Evolutionary conservation across 1,139 yeast genomes (phyloP).

Genomic region (Ogataea hybrid): DNA sequence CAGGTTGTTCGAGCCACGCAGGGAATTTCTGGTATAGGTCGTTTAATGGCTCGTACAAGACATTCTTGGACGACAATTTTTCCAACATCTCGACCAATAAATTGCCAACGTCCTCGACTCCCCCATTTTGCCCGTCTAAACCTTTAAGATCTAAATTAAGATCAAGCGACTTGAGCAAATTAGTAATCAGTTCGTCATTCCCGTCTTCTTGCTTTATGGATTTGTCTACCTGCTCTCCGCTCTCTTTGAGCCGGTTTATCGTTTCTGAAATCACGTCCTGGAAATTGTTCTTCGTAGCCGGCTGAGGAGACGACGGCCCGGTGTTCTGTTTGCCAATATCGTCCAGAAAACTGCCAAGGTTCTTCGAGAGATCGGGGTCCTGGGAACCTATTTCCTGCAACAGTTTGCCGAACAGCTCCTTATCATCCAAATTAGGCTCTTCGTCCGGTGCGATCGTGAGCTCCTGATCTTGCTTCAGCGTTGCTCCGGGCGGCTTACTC

Average conservation of each 20-base stretch:
- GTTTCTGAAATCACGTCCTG: slow-evolving; percentile 81
- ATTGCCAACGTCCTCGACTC: slow-evolving; percentile 57
- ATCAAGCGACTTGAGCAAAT: slow-evolving; percentile 40
- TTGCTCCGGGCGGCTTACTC: slow-evolving; percentile 57
- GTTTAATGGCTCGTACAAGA: slow-evolving; percentile 84
- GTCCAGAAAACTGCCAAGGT: slow-evolving; percentile 51
- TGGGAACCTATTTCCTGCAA: slow-evolving; percentile 55
- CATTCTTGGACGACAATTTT: slow-evolving; percentile 82
- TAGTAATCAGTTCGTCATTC: slow-evolving; percentile 63
- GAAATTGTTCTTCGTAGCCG: slow-evolving; percentile 41
- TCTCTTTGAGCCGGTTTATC: slow-evolving; percentile 69
- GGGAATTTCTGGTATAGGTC: slow-evolving; percentile 75
- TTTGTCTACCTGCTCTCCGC: slow-evolving; percentile 66
- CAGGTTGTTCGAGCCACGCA: slow-evolving; percentile 48
- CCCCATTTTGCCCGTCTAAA: slow-evolving; percentile 38
- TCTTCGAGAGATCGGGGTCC: slow-evolving; percentile 59
- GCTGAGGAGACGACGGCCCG: slow-evolving; percentile 4
- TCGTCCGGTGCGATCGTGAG: slow-evolving; percentile 9
- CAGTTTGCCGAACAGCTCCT: slow-evolving; percentile 41
- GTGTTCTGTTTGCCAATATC: slow-evolving; percentile 37
- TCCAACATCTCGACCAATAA: slow-evolving; percentile 76
- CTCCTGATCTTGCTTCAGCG: slow-evolving; percentile 10
- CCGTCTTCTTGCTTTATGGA: slow-evolving; percentile 46
- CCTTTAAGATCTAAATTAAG: slow-evolving; percentile 36
- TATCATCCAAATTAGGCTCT: slow-evolving; percentile 11